Evolutionary conservation across 169 alveolate species (phyloP), one percentile per base, ranked within the genome.

Genomic region (Pseudocohnilembus persalinus): DNA sequence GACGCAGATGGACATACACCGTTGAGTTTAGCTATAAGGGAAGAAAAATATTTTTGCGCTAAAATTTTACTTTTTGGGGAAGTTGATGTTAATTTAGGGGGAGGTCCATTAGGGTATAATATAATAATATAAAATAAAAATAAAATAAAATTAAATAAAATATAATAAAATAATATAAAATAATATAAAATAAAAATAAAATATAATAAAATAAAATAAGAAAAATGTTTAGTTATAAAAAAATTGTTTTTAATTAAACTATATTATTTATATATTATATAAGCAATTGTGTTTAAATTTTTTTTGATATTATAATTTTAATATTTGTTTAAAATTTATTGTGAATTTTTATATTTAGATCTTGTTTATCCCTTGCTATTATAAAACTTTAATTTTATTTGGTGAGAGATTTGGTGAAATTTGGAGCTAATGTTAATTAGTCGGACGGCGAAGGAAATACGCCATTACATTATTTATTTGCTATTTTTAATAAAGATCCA

Each of bases 1-100:
- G 93, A 92, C 74, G 76, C 85, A 30, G 96, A 92, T 28, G 82
- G 87, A 0, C 89, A 88, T 49, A 89, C 94, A n/a, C 92, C 96
- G 20, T 33, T 92, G 0, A 33, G 84, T 32, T 65, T 92, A n/a
- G 91, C 94, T 1, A 84, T 92, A 26, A 74, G 89, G 65, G 89
- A 88, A 25, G 91, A 88, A 31, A 88, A 92, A 11, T 86, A 83
- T 27, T 91, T 83, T 25, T 75, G 86, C 29, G 94, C 92, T 16
- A 77, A 81, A 35, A 81, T 82, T 0, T 75, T 92, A 25, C 73
- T 92, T 27, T 84, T 88, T 0, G 28, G 77, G 27, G 82, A 78
- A 29, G 87, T 87, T 0, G 89, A 92, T 81, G 92, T 90, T 0
- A 92, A 89, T 73, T 31, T 77, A 64, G 96, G 96, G 35, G 94